Evolutionary conservation across 192 early-diverging fungal genomes (phyloP).

Genomic region (Backusella macrospora): DNA sequence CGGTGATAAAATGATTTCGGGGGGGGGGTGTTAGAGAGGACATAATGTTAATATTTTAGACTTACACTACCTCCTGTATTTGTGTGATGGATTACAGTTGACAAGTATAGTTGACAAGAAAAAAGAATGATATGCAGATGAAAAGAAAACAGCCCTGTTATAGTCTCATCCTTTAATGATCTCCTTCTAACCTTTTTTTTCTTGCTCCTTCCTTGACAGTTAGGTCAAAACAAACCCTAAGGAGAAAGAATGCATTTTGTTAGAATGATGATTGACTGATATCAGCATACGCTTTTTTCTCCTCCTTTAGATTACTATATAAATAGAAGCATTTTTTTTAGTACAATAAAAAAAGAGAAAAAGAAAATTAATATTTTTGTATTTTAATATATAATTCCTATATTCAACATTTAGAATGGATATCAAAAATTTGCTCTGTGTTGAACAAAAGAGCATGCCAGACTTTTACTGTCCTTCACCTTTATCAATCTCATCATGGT

Average conservation of each 20-base stretch:
- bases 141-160: neutral
- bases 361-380: neutral
- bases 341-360: neutral
- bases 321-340: neutral
- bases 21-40: too few species aligned
- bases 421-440: constrained; percentile 21
- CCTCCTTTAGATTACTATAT: constrained; percentile 9
- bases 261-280: constrained; percentile 9
- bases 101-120: constrained; percentile 6
- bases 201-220: neutral
- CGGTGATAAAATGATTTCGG: too few species aligned
- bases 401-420: constrained; percentile 8
- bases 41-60: neutral
- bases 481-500: constrained; percentile 11
- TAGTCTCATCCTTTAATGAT: neutral
- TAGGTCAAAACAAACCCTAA: neutral
- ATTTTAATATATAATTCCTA: neutral
- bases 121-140: neutral
- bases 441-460: constrained; percentile 12
- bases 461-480: constrained; percentile 2
- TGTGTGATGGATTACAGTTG: neutral
- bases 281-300: neutral
- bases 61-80: neutral
- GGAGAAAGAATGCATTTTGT: constrained; percentile 2
- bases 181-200: constrained; percentile 10